phyloP scores from a whole-genome alignment of 495 filamentous ascomycete genomes.

The Penicillium cinerascens region DNA sequence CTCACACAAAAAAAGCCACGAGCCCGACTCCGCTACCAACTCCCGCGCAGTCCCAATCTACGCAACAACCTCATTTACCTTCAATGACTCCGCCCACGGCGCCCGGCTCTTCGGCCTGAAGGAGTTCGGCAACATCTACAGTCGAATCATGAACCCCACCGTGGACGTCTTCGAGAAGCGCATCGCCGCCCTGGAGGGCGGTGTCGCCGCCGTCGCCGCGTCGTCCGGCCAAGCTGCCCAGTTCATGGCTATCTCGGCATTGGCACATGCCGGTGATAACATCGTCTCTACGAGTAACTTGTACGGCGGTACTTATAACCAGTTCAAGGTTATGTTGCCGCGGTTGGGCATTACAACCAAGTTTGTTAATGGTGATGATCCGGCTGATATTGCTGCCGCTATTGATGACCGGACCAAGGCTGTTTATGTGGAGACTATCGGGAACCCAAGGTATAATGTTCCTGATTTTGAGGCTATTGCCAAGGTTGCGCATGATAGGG shows the following conservation, averaged over 20 bases:
- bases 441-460: slow-evolving; percentile 93
- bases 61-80: slow-evolving; percentile 85
- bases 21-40: slow-evolving; percentile 82
- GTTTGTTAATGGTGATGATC: slow-evolving; percentile 82
- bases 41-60: slow-evolving; percentile 95
- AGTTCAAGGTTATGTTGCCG: slow-evolving; percentile 89
- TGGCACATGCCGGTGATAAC: slow-evolving; percentile 87
- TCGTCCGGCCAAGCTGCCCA: slow-evolving; percentile 92
- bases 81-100: slow-evolving; percentile 97
- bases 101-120: slow-evolving; percentile 96
- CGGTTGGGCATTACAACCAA: slow-evolving; percentile 86
- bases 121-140: slow-evolving; percentile 98
- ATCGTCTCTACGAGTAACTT: slow-evolving; percentile 90
- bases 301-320: slow-evolving; percentile 98
- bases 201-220: slow-evolving; percentile 84
- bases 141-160: slow-evolving; percentile 96
- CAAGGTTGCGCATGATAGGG: slow-evolving; percentile 73
- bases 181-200: slow-evolving; percentile 92
- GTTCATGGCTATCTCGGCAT: slow-evolving; percentile 84
- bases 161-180: slow-evolving; percentile 98
- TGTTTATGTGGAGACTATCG: slow-evolving; percentile 94
- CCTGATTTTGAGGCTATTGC: slow-evolving; percentile 84
- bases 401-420: slow-evolving; percentile 97
- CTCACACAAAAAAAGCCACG: too few species aligned
- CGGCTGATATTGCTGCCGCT: slow-evolving; percentile 73